Conservation (phyloP, 2,329 filamentous ascomycete genomes). For the Colletotrichum phormii region DNA sequence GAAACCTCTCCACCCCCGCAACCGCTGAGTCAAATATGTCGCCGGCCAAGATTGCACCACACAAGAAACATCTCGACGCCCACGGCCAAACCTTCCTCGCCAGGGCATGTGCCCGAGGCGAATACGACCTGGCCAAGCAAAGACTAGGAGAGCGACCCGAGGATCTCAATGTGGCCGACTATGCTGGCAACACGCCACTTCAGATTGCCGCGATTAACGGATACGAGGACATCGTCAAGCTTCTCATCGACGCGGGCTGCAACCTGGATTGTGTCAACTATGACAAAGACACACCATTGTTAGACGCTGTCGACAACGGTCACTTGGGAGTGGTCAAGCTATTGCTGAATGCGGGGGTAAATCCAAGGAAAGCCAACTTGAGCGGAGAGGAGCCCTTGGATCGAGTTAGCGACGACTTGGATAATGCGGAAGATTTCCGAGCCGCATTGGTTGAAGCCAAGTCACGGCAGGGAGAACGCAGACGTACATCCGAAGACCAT, state of each 20-base stretch:
- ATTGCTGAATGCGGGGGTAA: constrained; percentile 86
- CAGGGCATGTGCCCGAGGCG: constrained; percentile 88
- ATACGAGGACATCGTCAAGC: constrained; percentile 85
- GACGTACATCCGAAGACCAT: constrained; percentile 69
- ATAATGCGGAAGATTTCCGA: constrained; percentile 85
- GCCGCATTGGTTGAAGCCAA: constrained; percentile 71
- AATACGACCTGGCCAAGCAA: constrained; percentile 81
- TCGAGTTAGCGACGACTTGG: constrained; percentile 78
- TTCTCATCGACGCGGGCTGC: constrained; percentile 86
- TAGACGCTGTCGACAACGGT: constrained; percentile 96
- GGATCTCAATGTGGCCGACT: constrained; percentile 89
- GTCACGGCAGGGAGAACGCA: constrained; percentile 65
- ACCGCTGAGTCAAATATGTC: constrained; percentile 72
- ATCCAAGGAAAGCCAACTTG: constrained; percentile 91
- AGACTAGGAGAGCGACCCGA: constrained; percentile 83
- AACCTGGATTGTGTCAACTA: constrained; percentile 83
- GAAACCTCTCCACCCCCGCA: constrained; percentile 65
- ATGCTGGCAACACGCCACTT: constrained; percentile 94
- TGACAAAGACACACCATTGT: constrained; percentile 90
- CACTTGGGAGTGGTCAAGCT: constrained; percentile 90
- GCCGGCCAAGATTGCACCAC: constrained; percentile 74
- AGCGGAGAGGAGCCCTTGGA: constrained; percentile 93
- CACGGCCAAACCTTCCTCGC: constrained; percentile 92
- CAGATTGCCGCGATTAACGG: constrained; percentile 94
- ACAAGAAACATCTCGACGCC: constrained; percentile 90